These are phyloP conservation scores for Corynascus novoguineensis DNA, from an alignment of 495 filamentous ascomycete species.

Conservation along the genomic window DNA sequence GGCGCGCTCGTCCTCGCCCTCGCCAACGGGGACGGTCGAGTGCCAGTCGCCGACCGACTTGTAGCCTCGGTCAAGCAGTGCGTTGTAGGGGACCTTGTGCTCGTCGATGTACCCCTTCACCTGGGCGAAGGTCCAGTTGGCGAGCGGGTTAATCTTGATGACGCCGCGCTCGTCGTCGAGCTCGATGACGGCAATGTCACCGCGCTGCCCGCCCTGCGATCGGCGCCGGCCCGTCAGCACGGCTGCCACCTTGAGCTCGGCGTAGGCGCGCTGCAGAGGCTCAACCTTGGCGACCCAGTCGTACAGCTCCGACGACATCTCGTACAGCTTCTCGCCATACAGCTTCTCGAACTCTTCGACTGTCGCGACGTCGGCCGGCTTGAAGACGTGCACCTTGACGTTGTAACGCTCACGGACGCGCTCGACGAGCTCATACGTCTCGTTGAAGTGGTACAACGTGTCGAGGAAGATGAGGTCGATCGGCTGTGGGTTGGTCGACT, in stretches of 20 bases:
- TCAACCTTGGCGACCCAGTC: conserved; percentile 98
- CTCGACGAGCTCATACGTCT: conserved; percentile 80
- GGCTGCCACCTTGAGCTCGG: conserved; percentile 80
- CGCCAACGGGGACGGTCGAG: conserved; percentile 82
- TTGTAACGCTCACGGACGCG: conserved; percentile 69
- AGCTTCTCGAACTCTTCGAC: conserved; percentile 70
- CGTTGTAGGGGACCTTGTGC: conserved; percentile 90
- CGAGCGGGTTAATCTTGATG: conserved; percentile 97
- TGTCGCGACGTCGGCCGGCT: conserved; percentile 65
- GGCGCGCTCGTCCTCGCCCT: conserved; percentile 92
- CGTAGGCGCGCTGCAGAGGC: conserved; percentile 87
- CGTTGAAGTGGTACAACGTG: conserved; percentile 90
- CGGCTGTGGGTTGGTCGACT: conserved; percentile 53
- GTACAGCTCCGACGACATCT: conserved; percentile 79
- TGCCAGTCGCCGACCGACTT: conserved; percentile 98
- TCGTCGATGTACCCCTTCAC: conserved; percentile 81
- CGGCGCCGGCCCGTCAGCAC: conserved; percentile 90
- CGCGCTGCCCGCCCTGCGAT: conserved; percentile 90
- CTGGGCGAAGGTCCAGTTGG: conserved; percentile 89
- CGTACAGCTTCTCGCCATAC: conserved; percentile 82
- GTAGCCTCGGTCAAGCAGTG: conserved; percentile 82
- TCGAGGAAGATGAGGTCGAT: conserved; percentile 96
- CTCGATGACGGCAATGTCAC: conserved; percentile 82
- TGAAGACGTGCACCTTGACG: conserved; percentile 79
- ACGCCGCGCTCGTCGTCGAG: conserved; percentile 80